These are phyloP conservation scores for Trichosporon sp. DNA, from an alignment of 1,284 basidiomycete species.

Conservation along the genomic window DNA sequence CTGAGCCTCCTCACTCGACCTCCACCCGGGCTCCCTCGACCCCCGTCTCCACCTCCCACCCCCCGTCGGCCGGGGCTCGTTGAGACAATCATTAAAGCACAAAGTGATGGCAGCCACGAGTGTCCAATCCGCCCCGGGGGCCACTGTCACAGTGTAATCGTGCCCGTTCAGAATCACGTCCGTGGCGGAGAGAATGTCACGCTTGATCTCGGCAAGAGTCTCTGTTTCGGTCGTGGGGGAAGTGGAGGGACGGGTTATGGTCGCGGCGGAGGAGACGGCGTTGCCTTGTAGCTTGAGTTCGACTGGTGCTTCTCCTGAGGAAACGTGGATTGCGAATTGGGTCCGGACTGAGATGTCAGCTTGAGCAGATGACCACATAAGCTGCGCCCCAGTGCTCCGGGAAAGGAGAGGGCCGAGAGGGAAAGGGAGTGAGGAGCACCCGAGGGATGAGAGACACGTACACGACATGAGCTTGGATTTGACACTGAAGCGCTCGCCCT, in stretches of 20 bases:
- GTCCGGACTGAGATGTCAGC: constrained; percentile 13
- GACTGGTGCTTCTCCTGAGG: neutral
- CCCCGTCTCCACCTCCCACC: neutral
- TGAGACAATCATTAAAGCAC: constrained; percentile 51
- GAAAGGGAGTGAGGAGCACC: no score
- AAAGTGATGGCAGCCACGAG: constrained; percentile 57
- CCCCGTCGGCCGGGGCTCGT: constrained; percentile 12
- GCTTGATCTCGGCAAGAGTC: constrained; percentile 9
- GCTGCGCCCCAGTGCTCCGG: no score
- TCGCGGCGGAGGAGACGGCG: neutral
- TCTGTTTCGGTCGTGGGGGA: neutral
- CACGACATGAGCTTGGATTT: constrained; percentile 9
- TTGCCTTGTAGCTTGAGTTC: neutral
- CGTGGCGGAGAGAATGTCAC: neutral
- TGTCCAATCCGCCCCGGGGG: constrained; percentile 56
- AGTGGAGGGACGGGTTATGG: neutral
- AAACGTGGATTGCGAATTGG: constrained; percentile 7
- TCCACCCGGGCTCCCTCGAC: neutral
- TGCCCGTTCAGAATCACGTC: constrained; percentile 7
- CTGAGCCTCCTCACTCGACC: no score
- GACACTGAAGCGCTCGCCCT: neutral
- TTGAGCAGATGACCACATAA: no score
- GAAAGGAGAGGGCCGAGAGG: no score
- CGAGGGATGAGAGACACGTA: neutral
- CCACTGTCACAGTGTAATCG: constrained; percentile 52